Evolutionary conservation across 148 eudicot genomes (phyloP), one percentile per base, ranked within the genome.

Genomic region (Cornus suecica): DNA sequence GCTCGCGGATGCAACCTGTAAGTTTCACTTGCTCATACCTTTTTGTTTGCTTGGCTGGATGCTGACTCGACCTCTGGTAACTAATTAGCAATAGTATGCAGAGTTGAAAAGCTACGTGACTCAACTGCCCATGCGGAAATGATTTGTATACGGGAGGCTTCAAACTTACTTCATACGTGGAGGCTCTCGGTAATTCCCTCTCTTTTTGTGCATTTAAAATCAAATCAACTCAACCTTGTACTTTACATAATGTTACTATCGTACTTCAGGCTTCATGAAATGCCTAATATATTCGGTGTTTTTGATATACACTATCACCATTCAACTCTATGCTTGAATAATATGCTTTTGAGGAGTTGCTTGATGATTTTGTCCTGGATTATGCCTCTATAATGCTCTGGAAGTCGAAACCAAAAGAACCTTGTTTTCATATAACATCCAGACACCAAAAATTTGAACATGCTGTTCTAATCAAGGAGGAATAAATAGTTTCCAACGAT

Each of bases 61-160:
- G 14, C 11, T 22, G 22, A 58, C 62, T 65, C 58, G 5, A n/a
- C 16, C 45, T 15, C 29, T 62, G n/a, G 26, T 25, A 52, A 72
- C 69, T 77, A 41, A 25, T 56, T 29, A 52, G 26, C 62, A 8
- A 69, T 23, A 28, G 66, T 70, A 25, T 82, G 61, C 87, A 94
- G 99, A 66, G 99, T 94, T 71, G 99, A 92, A 85, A 94, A 90
- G 79, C 79, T 89, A 70, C 86, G 99, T 34, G 99, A 94, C 86
- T 89, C 97, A 42, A 94, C 99, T 66, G 99, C 99, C 62, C 97
- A 92, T 86, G 97, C 98, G 15, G 98, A 94, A 84, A 94, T 94
- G 90, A 85, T 88, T 58, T 94, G 99, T 74, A 94, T 94, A 80
- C 77, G 90, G 74, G 92, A 92, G 83, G 99, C 92, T 69, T 92